These are phyloP conservation scores for Pyracantha coccinea DNA, from an alignment of 331 rosid species.

Conservation along the genomic window DNA sequence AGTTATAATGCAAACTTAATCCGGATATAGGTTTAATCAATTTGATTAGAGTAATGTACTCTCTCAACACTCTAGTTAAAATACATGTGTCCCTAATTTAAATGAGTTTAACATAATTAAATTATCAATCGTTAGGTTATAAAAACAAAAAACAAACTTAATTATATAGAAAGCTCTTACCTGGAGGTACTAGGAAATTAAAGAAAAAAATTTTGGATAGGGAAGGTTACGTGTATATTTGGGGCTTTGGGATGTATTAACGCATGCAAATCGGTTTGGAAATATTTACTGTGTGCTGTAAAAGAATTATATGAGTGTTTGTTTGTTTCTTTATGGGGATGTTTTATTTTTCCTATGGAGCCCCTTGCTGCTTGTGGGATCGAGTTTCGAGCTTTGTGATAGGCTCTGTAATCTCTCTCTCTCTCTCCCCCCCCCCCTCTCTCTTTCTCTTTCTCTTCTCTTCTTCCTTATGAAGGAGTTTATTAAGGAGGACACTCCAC, in stretches of 20 bases:
- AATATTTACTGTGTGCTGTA: constrained; percentile 32
- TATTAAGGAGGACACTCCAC: constrained; percentile 39
- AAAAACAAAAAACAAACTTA: no score
- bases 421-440: constrained; percentile 12
- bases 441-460: neutral
- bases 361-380: constrained; percentile 92
- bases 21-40: neutral
- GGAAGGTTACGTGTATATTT: constrained; percentile 43
- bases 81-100: neutral
- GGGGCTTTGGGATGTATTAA: constrained; percentile 35
- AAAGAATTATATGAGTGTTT: constrained; percentile 48
- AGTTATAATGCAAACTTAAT: neutral
- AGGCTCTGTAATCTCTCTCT: constrained; percentile 33
- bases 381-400: constrained; percentile 64
- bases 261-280: constrained; percentile 48
- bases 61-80: neutral
- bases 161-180: neutral
- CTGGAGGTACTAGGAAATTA: neutral
- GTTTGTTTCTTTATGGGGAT: constrained; percentile 86
- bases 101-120: neutral
- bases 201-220: neutral
- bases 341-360: constrained; percentile 56
- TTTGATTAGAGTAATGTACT: neutral
- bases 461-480: constrained; percentile 30
- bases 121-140: neutral